Conservation (phyloP, 2,329 filamentous ascomycete genomes). For the Aspergillus brunneoviolaceus region DNA sequence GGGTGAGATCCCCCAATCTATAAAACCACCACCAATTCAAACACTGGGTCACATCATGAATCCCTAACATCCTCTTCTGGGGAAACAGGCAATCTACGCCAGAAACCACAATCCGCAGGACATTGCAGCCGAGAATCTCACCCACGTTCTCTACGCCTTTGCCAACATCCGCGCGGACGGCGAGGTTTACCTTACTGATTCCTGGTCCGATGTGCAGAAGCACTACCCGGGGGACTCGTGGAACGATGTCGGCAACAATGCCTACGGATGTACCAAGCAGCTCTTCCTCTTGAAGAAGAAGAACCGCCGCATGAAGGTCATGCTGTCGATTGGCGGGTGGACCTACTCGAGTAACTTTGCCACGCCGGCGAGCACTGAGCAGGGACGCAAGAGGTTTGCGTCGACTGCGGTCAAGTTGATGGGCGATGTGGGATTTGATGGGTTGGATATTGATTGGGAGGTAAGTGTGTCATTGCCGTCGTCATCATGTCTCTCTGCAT, state of each 20-base stretch:
- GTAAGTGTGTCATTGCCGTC: background rate
- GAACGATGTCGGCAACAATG: constrained; percentile 69
- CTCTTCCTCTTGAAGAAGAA: constrained; percentile 72
- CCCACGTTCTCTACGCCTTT: constrained; percentile 88
- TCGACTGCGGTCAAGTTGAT: constrained; percentile 69
- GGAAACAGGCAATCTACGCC: constrained; percentile 71
- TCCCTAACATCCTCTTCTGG: background rate
- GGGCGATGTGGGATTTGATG: constrained; percentile 70
- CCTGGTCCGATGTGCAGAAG: constrained; percentile 67
- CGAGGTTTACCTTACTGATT: constrained; percentile 73
- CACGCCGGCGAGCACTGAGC: constrained; percentile 60
- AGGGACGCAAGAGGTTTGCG: constrained; percentile 64
- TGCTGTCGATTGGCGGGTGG: constrained; percentile 84
- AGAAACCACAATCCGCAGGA: constrained; percentile 83
- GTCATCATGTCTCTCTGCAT: no score
- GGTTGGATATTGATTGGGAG: constrained; percentile 47
- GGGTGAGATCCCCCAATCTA: constrained; percentile 30
- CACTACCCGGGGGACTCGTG: constrained; percentile 66
- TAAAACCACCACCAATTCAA: background rate
- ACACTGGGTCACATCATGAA: background rate
- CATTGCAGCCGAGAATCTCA: constrained; percentile 75
- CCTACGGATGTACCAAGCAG: constrained; percentile 76
- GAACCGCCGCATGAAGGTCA: constrained; percentile 72
- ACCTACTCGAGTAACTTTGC: constrained; percentile 74
- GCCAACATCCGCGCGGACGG: constrained; percentile 81